phyloP scores from a whole-genome alignment of 352 stramenopile species.

The Phytopythium aichiense region DNA sequence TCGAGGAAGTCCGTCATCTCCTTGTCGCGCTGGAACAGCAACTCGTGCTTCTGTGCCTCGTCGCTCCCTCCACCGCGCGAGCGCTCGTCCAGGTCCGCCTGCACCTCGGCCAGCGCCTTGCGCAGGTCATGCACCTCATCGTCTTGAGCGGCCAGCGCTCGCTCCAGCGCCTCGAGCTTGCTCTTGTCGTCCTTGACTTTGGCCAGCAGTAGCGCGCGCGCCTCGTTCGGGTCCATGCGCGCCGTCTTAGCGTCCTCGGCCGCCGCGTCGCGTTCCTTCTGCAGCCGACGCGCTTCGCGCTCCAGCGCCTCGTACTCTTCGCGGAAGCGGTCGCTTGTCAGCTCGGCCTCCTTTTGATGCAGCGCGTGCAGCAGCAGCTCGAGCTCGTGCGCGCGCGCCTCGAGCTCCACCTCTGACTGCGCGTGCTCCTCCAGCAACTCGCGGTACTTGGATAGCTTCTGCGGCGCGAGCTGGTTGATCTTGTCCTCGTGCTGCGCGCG shows the following conservation, averaged over 20 bases:
- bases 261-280: conserved; percentile 74
- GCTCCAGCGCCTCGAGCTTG: conserved; percentile 77
- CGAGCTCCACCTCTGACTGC: conserved; percentile 69
- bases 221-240: conserved; percentile 88
- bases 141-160: conserved; percentile 38
- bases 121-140: conserved; percentile 56
- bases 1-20: conserved; percentile 92
- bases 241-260: conserved; percentile 81
- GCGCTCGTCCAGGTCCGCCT: conserved; percentile 62
- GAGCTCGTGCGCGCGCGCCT: conserved; percentile 58
- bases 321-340: conserved; percentile 61
- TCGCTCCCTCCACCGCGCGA: conserved; percentile 55
- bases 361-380: conserved; percentile 73
- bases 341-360: conserved; percentile 69
- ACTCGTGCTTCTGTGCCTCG: conserved; percentile 83
- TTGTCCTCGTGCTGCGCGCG: conserved; percentile 80
- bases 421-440: conserved; percentile 70
- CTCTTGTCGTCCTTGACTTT: conserved; percentile 88
- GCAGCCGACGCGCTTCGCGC: conserved; percentile 54
- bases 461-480: conserved; percentile 87
- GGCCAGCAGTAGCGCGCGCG: conserved; percentile 66
- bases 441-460: conserved; percentile 80
- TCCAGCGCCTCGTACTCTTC: conserved; percentile 79
- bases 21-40: conserved; percentile 85
- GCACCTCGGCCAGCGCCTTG: conserved; percentile 49